These are phyloP conservation scores for Moelleriella libera DNA, from an alignment of 2,329 filamentous ascomycete genomes.

Conservation along the genomic window DNA sequence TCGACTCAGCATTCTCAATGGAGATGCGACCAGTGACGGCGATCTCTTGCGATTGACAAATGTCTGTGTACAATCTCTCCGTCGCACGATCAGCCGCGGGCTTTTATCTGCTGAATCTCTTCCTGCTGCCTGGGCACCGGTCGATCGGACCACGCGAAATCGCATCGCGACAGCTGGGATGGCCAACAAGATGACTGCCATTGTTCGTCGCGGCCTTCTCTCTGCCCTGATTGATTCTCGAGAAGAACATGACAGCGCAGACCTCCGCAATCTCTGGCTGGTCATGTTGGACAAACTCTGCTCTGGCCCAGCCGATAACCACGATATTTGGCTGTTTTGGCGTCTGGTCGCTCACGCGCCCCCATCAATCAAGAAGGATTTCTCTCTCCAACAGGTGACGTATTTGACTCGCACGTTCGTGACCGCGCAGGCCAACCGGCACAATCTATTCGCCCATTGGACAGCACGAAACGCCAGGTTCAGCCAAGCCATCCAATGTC, in stretches of 20 bases:
- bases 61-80: slow-evolving; percentile 5
- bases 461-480: slow-evolving; percentile 7
- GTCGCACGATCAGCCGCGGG: slow-evolving; percentile 5
- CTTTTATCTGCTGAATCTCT: slow-evolving; percentile 6
- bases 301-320: slow-evolving; percentile 2
- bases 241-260: background rate
- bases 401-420: slow-evolving; percentile 6
- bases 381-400: slow-evolving; percentile 5
- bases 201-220: slow-evolving; percentile 9
- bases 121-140: slow-evolving; percentile 6
- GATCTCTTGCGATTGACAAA: slow-evolving; percentile 3
- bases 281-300: slow-evolving; percentile 5
- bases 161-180: slow-evolving; percentile 5
- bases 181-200: slow-evolving; percentile 6
- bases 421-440: slow-evolving; percentile 7
- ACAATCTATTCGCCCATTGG: slow-evolving; percentile 7
- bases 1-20: slow-evolving; percentile 4
- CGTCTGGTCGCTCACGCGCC: slow-evolving; percentile 8
- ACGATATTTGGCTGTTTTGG: slow-evolving; percentile 8
- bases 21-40: slow-evolving; percentile 1
- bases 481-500: slow-evolving; percentile 4
- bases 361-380: slow-evolving; percentile 3
- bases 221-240: slow-evolving; percentile 6
- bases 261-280: slow-evolving; percentile 8
- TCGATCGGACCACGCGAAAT: slow-evolving; percentile 6